Percentiles rank a stretch among this genome's conserved stretches.
Evolutionary conservation across 192 early-diverging fungal species (phyloP).

Genomic region (Spinellus fusiger): DNA sequence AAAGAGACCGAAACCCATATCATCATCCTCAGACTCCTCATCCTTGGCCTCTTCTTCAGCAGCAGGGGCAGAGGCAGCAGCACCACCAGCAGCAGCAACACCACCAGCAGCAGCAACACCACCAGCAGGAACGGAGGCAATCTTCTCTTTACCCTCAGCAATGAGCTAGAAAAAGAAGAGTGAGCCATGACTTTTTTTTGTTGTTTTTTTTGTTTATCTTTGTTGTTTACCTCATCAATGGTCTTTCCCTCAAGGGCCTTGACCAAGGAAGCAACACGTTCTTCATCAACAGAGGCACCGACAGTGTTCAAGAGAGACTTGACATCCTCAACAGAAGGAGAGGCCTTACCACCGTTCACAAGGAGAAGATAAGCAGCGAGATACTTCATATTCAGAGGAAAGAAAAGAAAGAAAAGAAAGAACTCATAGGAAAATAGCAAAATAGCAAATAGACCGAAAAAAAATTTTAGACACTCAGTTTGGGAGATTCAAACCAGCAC

Average conservation of each 20-base stretch:
- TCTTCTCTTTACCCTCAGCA: conserved; percentile 85
- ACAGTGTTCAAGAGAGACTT: conserved; percentile 80
- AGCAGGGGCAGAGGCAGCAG: conserved; percentile 24
- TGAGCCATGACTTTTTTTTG: neutral
- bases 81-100: conserved; percentile 56
- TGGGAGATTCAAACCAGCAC: too few species aligned
- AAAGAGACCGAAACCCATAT: conserved; percentile 97
- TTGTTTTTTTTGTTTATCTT: neutral
- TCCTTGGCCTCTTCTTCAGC: conserved; percentile 37
- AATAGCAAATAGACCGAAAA: too few species aligned
- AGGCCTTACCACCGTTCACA: conserved; percentile 77
- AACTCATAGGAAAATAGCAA: too few species aligned
- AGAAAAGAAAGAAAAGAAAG: conserved; percentile 9
- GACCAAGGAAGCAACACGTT: conserved; percentile 73
- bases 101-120: conserved; percentile 68
- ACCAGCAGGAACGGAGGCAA: conserved; percentile 90
- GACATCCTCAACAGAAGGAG: conserved; percentile 75
- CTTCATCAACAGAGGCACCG: conserved; percentile 87
- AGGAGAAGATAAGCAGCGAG: conserved; percentile 97
- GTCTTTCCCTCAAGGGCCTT: conserved; percentile 84
- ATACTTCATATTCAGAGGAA: conserved; percentile 79
- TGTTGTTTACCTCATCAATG: conserved; percentile 70
- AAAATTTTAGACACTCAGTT: too few species aligned
- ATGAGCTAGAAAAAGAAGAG: conserved; percentile 61
- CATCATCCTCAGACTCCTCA: conserved; percentile 79